Percentiles rank a stretch among this genome's conserved stretches.
These are phyloP conservation scores for Nakazawaea ambrosiae DNA, from an alignment of 805 yeast species.

Conservation along the genomic window DNA sequence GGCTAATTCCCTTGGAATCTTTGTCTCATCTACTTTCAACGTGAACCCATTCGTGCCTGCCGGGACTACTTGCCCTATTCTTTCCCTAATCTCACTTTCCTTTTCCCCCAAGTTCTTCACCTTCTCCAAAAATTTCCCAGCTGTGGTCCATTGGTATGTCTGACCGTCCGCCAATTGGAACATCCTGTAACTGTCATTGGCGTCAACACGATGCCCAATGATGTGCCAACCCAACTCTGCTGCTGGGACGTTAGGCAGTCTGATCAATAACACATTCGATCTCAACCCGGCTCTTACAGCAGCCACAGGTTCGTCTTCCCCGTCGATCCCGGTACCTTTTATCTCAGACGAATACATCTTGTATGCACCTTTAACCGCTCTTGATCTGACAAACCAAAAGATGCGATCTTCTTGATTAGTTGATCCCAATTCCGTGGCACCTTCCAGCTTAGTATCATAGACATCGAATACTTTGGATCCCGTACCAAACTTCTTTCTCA, in stretches of 20 bases:
- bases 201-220: constrained; percentile 53
- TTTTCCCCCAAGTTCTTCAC: constrained; percentile 56
- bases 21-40: constrained; percentile 43
- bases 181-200: constrained; percentile 51
- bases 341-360: constrained; percentile 42
- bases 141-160: constrained; percentile 60
- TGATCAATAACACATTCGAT: constrained; percentile 49
- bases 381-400: constrained; percentile 52
- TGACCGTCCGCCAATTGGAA: constrained; percentile 54
- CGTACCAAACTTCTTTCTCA: constrained; percentile 52
- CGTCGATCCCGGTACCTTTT: constrained; percentile 35
- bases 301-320: constrained; percentile 52
- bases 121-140: constrained; percentile 50
- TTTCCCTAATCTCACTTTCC: constrained; percentile 55
- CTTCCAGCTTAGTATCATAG: constrained; percentile 34
- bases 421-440: constrained; percentile 31
- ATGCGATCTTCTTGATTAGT: constrained; percentile 35
- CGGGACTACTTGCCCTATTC: constrained; percentile 54
- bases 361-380: constrained; percentile 63
- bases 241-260: constrained; percentile 41
- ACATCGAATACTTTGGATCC: constrained; percentile 55
- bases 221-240: constrained; percentile 61
- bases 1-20: constrained; percentile 53
- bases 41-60: constrained; percentile 50
- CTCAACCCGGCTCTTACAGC: constrained; percentile 53